Evolutionary conservation across 306 rosid species (phyloP), one percentile per base, ranked within the genome.

Genomic region (Glycyrrhiza uralensis): DNA sequence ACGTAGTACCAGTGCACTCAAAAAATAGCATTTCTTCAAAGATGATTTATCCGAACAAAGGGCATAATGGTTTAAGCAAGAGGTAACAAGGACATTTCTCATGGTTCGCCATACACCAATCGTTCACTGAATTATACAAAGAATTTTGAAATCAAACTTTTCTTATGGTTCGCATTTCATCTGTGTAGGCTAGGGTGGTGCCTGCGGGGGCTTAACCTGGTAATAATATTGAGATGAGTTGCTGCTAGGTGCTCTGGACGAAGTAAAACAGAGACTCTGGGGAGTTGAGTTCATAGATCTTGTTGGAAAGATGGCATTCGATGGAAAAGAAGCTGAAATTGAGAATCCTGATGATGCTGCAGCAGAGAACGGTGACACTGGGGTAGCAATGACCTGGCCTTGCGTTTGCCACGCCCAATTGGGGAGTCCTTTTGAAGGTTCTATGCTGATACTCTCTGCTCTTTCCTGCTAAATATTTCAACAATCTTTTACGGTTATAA

Each of bases 301-400:
- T 14, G 83, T 35, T 4, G 86, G 86, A 78, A 66, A 82, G 49
- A 82, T 75, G 71, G 92, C 82, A 80, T 85, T 89, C 26, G 87
- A 39, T 24, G 85, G 76, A 73, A 85, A 66, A 50, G 83, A 65
- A 79, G 92, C 76, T 79, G 92, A 86, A 82, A 77, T 79, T 32
- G 99, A 89, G 99, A 94, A 94, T 94, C 99, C 99, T 94, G 99
- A 94, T 94, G 99, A 94, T 94, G 99, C 99, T 91, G 98, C 99
- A 77, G 91, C 74, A 75, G 96, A 82, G 90, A 89, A 84, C 54
- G 63, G 76, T 79, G 95, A 86, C 75, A 85, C 57, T 79, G 82
- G 83, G 86, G 80, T 65, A 39, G 89, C 87, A 82, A 50, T 79
- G 77, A 76, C 83, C 79, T 75, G 95, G 81, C 88, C 90, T 78